These are phyloP conservation scores for Mycena citricolor DNA, from an alignment of 1,284 basidiomycete genomes.

Conservation along the genomic window DNA sequence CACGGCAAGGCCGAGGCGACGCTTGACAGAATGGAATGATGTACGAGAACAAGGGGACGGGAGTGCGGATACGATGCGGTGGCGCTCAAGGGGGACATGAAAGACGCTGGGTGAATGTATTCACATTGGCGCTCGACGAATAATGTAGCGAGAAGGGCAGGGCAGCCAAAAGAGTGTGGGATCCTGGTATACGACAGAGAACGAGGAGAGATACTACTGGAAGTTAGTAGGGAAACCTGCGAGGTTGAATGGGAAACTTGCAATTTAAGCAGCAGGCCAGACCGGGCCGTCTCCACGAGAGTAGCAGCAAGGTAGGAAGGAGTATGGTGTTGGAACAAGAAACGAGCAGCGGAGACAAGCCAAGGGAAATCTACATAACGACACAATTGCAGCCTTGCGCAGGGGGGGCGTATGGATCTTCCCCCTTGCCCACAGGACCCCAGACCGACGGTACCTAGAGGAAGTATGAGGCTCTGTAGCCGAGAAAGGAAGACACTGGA, in stretches of 20 bases:
- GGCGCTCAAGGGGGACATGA: not conserved
- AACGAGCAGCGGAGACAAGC: constrained; percentile 27
- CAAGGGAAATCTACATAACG: constrained; percentile 44
- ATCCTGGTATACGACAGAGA: constrained; percentile 19
- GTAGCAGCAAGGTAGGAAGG: constrained; percentile 36
- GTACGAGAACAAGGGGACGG: too few species aligned
- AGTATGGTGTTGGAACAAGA: constrained; percentile 36
- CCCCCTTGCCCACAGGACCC: constrained; percentile 87
- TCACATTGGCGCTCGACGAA: too few species aligned
- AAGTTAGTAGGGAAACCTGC: not conserved
- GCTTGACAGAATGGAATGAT: too few species aligned
- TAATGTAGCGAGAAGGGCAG: not conserved
- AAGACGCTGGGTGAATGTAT: not conserved
- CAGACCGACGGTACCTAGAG: constrained; percentile 83
- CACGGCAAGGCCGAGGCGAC: too few species aligned
- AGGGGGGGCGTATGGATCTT: constrained; percentile 86
- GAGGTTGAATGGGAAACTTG: constrained; percentile 2
- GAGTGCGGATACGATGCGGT: too few species aligned
- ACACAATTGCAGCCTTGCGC: constrained; percentile 65
- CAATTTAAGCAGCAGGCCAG: constrained; percentile 22
- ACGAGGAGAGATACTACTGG: constrained; percentile 16
- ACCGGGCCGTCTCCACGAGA: constrained; percentile 17
- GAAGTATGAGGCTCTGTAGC: constrained; percentile 14
- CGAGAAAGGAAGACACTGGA: constrained; percentile 14
- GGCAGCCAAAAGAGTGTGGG: constrained; percentile 17